phyloP scores from a whole-genome alignment of 2,329 filamentous ascomycete species.

The Xylariales sp. region DNA sequence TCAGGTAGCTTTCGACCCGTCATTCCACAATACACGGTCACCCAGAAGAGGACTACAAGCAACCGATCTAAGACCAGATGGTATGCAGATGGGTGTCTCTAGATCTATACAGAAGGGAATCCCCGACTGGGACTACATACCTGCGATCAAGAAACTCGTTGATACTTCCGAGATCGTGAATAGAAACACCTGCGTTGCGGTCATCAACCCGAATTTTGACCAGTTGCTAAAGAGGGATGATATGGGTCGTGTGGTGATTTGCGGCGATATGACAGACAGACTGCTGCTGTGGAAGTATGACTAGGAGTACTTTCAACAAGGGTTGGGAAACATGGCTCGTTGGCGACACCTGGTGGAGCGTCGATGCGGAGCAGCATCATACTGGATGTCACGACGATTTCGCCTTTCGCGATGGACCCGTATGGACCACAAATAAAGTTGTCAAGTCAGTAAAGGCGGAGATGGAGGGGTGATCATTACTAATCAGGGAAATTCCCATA shows the following conservation, averaged over 20 bases:
- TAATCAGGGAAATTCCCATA: too few species aligned
- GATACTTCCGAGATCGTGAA: constrained; percentile 17
- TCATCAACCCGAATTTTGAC: constrained; percentile 29
- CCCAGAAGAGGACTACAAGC: constrained; percentile 24
- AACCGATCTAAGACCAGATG: constrained; percentile 30
- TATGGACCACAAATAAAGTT: not conserved
- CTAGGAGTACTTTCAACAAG: constrained; percentile 31
- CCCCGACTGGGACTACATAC: constrained; percentile 27
- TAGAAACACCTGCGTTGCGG: constrained; percentile 38
- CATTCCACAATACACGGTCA: constrained; percentile 36
- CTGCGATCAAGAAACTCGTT: constrained; percentile 16
- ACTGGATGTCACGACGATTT: constrained; percentile 26
- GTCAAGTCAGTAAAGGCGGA: not conserved
- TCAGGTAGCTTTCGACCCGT: constrained; percentile 19
- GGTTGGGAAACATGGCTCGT: constrained; percentile 37
- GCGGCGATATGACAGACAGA: constrained; percentile 39
- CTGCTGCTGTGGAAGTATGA: constrained; percentile 36
- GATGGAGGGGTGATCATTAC: not conserved
- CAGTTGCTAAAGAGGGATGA: constrained; percentile 18
- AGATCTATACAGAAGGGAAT: constrained; percentile 27
- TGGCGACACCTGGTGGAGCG: constrained; percentile 31
- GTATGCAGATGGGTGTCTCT: constrained; percentile 31
- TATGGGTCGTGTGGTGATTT: constrained; percentile 30
- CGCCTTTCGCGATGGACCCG: constrained; percentile 28
- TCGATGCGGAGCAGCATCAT: constrained; percentile 28